A percentile compares a stretch with the other conserved stretches of the same genome.
phyloP scores from a whole-genome alignment of 2,329 filamentous ascomycete genomes.

The Phialophora chinensis region DNA sequence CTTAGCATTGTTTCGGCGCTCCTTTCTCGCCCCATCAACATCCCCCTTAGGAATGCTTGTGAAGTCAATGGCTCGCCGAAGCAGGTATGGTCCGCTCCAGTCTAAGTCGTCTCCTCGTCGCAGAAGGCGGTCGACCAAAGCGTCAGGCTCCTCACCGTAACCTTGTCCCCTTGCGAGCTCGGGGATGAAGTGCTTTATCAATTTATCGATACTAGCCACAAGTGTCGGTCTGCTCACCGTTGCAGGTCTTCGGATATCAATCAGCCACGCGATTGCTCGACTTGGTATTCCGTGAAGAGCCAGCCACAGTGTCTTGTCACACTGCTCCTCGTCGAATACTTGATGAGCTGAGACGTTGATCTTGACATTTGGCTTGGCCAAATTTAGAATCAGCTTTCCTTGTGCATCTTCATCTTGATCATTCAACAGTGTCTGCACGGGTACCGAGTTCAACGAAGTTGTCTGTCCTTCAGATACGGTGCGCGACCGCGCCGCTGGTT shows the following conservation, averaged over 20 bases:
- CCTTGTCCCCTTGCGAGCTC: slow-evolving; percentile 12
- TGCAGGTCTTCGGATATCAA: background rate
- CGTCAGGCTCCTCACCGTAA: background rate
- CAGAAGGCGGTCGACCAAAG: slow-evolving; percentile 14
- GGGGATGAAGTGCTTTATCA: slow-evolving; percentile 15
- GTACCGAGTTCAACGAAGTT: background rate
- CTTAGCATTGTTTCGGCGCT: background rate
- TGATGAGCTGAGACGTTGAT: slow-evolving; percentile 2
- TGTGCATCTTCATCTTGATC: background rate
- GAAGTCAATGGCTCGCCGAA: slow-evolving; percentile 16
- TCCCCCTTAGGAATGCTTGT: background rate
- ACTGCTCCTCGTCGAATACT: slow-evolving; percentile 14
- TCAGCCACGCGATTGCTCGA: slow-evolving; percentile 12
- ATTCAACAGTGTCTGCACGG: background rate
- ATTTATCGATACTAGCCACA: background rate
- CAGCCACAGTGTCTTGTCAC: slow-evolving; percentile 25
- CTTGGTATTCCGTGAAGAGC: slow-evolving; percentile 23
- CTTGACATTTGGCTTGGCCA: background rate
- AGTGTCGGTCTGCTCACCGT: background rate
- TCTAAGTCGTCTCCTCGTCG: slow-evolving; percentile 6
- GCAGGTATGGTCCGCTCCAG: slow-evolving; percentile 23
- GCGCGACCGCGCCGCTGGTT: background rate
- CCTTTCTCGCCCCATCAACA: background rate
- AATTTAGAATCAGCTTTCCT: background rate
- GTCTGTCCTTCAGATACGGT: background rate